A percentile compares a stretch with the other conserved stretches of the same genome.
phyloP scores from a whole-genome alignment of 2,329 filamentous ascomycete genomes.

The Apiospora phragmitis region DNA sequence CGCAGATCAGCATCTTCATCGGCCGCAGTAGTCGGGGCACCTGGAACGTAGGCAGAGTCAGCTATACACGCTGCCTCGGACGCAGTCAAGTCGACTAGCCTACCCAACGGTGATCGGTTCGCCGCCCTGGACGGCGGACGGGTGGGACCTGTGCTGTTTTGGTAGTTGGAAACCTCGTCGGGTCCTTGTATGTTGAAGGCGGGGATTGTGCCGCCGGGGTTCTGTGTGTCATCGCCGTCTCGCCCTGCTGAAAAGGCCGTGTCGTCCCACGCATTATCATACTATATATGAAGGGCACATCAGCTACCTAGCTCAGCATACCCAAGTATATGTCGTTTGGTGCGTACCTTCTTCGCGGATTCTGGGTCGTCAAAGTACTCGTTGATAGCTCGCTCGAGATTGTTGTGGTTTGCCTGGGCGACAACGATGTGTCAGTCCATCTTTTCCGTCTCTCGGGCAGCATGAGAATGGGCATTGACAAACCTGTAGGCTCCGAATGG shows the following conservation, averaged over 20 bases:
- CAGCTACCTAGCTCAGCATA: constrained; percentile 29
- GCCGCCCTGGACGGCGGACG: constrained; percentile 63
- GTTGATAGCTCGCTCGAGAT: constrained; percentile 48
- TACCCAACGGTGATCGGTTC: constrained; percentile 57
- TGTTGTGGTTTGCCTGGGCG: constrained; percentile 43
- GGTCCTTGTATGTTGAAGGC: constrained; percentile 59
- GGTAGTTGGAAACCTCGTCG: constrained; percentile 44
- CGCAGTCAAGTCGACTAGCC: constrained; percentile 48
- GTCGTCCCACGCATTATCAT: constrained; percentile 56
- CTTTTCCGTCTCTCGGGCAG: not conserved
- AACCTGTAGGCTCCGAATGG: constrained; percentile 29
- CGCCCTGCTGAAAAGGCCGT: constrained; percentile 51
- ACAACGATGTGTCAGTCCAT: not conserved
- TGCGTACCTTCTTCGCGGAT: constrained; percentile 14
- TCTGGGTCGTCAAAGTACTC: constrained; percentile 53
- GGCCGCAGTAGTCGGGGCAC: constrained; percentile 36
- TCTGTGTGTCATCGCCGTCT: constrained; percentile 46
- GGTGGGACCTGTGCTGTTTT: constrained; percentile 51
- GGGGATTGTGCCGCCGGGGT: constrained; percentile 39
- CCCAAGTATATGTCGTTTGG: not conserved
- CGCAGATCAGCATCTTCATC: constrained; percentile 58
- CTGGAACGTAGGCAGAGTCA: constrained; percentile 32
- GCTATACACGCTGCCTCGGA: constrained; percentile 42
- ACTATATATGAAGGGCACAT: constrained; percentile 41
- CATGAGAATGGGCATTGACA: not conserved